Evolutionary conservation across 345 rosid species (phyloP).

Genomic region (Corymbia maculata): DNA sequence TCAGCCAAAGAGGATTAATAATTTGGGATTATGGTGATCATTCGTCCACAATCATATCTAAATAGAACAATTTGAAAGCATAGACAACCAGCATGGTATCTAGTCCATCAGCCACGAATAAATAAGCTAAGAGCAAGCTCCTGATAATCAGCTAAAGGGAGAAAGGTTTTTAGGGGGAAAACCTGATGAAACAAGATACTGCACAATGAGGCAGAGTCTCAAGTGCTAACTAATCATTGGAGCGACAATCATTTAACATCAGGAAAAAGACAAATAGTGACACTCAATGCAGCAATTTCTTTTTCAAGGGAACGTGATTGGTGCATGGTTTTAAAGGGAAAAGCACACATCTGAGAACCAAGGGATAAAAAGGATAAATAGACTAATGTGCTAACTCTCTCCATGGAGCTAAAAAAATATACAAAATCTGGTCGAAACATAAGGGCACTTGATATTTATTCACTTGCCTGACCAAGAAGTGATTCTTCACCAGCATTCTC

Average conservation of each 20-base stretch:
- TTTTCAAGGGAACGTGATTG: background rate
- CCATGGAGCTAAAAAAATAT: background rate
- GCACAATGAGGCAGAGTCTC: background rate
- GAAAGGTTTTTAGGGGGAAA: background rate
- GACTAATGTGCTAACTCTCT: background rate
- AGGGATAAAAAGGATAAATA: background rate
- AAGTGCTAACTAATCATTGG: background rate
- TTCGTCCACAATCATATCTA: background rate
- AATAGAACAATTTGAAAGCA: background rate
- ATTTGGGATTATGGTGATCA: background rate
- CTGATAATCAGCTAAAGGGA: background rate
- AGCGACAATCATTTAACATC: background rate
- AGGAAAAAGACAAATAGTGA: background rate
- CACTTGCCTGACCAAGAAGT: slow-evolving; percentile 84
- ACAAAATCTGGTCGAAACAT: background rate
- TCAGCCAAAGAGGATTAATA: background rate
- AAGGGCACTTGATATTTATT: background rate
- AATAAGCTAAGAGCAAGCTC: background rate
- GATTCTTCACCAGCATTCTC: slow-evolving; percentile 85
- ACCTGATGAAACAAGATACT: background rate
- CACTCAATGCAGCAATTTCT: background rate
- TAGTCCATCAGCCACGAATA: background rate
- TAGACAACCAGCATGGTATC: background rate
- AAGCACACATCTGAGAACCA: background rate
- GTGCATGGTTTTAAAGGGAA: background rate